Evolutionary conservation across 148 eudicot genomes (phyloP).

Genomic region (Persicaria tinctoria): DNA sequence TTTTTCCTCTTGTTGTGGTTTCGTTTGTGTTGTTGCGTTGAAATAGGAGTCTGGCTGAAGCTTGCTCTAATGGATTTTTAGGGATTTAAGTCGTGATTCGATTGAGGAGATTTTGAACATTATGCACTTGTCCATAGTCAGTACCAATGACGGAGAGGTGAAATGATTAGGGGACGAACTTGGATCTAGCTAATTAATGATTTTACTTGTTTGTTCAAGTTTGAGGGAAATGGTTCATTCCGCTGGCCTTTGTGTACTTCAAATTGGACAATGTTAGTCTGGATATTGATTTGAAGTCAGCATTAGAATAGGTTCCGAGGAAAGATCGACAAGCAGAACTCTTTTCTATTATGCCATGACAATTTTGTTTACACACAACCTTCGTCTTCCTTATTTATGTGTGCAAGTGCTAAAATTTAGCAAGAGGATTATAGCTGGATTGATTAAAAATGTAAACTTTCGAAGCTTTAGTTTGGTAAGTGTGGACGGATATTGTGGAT

Average conservation of each 20-base stretch:
- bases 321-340: not conserved
- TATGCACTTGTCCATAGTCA: not conserved
- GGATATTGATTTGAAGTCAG: not conserved
- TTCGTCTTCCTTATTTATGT: not conserved
- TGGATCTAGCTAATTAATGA: not conserved
- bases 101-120: not conserved
- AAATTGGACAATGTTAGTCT: not conserved
- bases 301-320: not conserved
- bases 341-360: not conserved
- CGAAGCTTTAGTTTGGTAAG: not conserved
- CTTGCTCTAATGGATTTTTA: not conserved
- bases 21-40: not conserved
- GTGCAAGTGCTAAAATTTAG: not conserved
- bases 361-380: not conserved
- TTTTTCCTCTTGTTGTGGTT: not conserved
- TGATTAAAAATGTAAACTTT: not conserved
- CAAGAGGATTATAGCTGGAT: not conserved
- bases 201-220: not conserved
- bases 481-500: not conserved
- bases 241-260: not conserved
- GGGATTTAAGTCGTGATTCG: not conserved
- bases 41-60: not conserved
- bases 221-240: conserved; percentile 3
- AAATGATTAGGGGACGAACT: not conserved
- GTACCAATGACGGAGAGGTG: not conserved